A percentile compares a stretch with the other conserved stretches of the same genome.
phyloP scores from a whole-genome alignment of 768 basidiomycete species.

The Trametes gibbosa region DNA sequence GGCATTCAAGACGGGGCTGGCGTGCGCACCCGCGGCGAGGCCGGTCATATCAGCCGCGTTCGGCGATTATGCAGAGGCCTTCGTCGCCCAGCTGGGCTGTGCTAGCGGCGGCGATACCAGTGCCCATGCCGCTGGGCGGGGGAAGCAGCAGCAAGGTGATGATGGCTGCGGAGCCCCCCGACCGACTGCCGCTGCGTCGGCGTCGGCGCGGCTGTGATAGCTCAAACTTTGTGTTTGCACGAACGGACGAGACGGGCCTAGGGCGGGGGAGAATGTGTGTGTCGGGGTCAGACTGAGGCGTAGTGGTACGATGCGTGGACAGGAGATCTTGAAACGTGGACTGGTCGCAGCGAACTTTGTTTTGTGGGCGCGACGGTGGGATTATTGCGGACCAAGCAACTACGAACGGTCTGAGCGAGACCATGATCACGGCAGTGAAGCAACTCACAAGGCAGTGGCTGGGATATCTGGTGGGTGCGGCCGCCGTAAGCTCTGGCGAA shows the following conservation, averaged over 20 bases:
- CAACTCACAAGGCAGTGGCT: neutral
- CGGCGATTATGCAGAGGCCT: neutral
- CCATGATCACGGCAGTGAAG: too few species aligned
- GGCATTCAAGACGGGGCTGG: constrained; percentile 23
- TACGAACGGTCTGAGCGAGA: too few species aligned
- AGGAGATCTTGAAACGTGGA: neutral
- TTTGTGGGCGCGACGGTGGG: too few species aligned
- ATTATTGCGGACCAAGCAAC: too few species aligned
- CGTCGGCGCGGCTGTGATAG: constrained; percentile 1
- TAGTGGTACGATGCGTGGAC: neutral
- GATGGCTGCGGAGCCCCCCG: constrained; percentile 1
- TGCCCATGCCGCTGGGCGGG: neutral
- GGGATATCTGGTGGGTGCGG: too few species aligned
- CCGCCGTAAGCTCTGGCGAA: neutral
- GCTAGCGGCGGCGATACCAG: neutral
- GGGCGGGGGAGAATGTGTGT: too few species aligned
- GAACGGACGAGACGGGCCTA: too few species aligned
- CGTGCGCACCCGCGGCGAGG: constrained; percentile 21
- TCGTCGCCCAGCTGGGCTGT: neutral
- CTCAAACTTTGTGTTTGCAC: neutral
- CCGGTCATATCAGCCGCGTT: constrained; percentile 16
- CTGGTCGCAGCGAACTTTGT: too few species aligned
- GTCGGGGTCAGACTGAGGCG: too few species aligned
- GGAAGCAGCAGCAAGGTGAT: neutral
- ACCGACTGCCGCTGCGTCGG: too few species aligned